phyloP scores from a whole-genome alignment of 768 basidiomycete genomes.

The Leucosporidium scottii region DNA sequence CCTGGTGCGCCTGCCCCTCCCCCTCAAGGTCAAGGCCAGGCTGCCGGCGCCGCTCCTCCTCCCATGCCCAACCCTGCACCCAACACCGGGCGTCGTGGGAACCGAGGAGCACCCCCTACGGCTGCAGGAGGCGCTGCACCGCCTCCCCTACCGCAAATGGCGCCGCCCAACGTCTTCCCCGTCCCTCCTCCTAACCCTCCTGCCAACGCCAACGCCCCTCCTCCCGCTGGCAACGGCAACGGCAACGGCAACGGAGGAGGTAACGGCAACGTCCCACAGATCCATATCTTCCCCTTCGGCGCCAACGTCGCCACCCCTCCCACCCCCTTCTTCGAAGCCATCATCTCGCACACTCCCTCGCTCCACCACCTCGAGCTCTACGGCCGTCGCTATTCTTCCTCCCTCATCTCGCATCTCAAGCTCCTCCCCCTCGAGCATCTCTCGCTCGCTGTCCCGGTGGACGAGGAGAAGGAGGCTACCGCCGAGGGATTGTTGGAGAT shows the following conservation, averaged over 20 bases:
- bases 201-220: no score
- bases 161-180: no score
- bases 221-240: not conserved
- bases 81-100: not conserved
- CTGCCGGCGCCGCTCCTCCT: not conserved
- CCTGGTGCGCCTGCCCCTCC: not conserved
- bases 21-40: not conserved
- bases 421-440: not conserved
- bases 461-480: not conserved
- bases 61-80: not conserved
- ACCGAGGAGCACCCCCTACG: not conserved
- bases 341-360: conserved; percentile 1
- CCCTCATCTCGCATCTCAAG: not conserved
- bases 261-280: not conserved
- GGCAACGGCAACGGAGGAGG: no score
- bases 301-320: not conserved
- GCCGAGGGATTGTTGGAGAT: not conserved
- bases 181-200: no score
- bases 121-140: not conserved
- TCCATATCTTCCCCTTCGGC: not conserved
- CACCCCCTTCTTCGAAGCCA: conserved; percentile 7
- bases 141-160: no score
- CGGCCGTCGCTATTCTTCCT: conserved; percentile 2
- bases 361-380: conserved; percentile 18
- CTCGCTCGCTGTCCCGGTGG: conserved; percentile 6